phyloP scores from a whole-genome alignment of 768 basidiomycete species.

The Wakefieldia striispora region DNA sequence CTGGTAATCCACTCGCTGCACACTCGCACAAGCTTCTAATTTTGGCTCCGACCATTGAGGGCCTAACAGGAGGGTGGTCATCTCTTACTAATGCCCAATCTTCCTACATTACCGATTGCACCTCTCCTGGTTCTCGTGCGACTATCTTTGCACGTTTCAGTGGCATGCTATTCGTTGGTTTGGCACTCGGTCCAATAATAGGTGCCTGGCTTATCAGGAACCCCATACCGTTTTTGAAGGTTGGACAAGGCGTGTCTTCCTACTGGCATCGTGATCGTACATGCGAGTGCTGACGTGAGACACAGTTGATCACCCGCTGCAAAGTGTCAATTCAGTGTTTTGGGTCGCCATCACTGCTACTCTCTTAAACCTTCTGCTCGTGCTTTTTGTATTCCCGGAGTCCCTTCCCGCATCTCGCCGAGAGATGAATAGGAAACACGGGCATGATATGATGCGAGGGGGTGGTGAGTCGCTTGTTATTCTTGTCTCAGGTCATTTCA shows the following conservation, averaged over 20 bases:
- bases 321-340: slow-evolving; percentile 50
- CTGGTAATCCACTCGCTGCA: slow-evolving; percentile 52
- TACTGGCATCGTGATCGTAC: background rate
- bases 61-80: slow-evolving; percentile 77
- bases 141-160: slow-evolving; percentile 65
- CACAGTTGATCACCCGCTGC: slow-evolving; percentile 31
- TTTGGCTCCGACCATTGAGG: slow-evolving; percentile 76
- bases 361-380: slow-evolving; percentile 54
- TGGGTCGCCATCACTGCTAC: slow-evolving; percentile 47
- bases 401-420: slow-evolving; percentile 39
- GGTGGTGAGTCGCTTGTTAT: slow-evolving; percentile 12
- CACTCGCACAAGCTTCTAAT: slow-evolving; percentile 76
- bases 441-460: slow-evolving; percentile 21
- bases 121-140: slow-evolving; percentile 75
- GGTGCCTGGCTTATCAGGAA: slow-evolving; percentile 50
- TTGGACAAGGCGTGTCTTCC: slow-evolving; percentile 20
- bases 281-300: slow-evolving; percentile 7
- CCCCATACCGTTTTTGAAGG: slow-evolving; percentile 34
- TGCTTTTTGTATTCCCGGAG: slow-evolving; percentile 59
- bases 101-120: slow-evolving; percentile 74
- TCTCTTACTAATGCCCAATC: slow-evolving; percentile 60
- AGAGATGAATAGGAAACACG: slow-evolving; percentile 28
- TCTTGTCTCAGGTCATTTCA: background rate
- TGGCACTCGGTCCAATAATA: slow-evolving; percentile 77
- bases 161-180: slow-evolving; percentile 75